Evolutionary conservation across 2,329 filamentous ascomycete species (phyloP), one percentile per base, ranked within the genome.

Genomic region (Aspergillus cejpii): DNA sequence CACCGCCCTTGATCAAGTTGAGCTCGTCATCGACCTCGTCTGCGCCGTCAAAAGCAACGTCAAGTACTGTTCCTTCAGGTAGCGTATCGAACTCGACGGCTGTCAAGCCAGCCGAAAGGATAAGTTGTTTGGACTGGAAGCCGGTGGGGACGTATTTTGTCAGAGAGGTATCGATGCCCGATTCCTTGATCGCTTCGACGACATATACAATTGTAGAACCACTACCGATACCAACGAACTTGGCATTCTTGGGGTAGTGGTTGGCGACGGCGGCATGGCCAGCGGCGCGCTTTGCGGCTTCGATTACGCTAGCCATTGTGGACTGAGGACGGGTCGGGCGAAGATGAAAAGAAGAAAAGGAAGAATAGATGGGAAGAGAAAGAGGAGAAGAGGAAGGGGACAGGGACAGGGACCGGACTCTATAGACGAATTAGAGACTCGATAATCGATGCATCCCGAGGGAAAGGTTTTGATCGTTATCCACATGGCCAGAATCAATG

Each of bases 1-100:
- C 92, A 39, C 92, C 92, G 43, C 92, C 92, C 74, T 97, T 97
- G 73, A 98, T 97, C 63, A 91, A 88, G 69, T 97, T 98, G 48
- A 98, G 72, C 41, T 94, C 86, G 37, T 87, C 83, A 64, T 98
- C 92, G 24, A 98, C 89, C 73, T 98, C 92, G 65, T 98, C 92
- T 3, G 92, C 92, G 43, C 92, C 92, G 62, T 98, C 92, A 64
- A 98, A 98, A 39, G 86, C 87, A 14, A 97, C 85, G 60, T 97
- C 91, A 21, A 98, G 77, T 62, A 82, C 66, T 11, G 72, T 71
- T 43, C 76, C 74, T 31, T 74, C 63, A 1, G 85, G 84, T 12
- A 94, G 73, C 48, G 84, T 80, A 60, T 91, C 85, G 58, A 94
- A 86, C 54, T 82, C 81, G 43, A 89, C 80, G 10, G 92, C 81